Evolutionary conservation across 2,329 filamentous ascomycete genomes (phyloP), one percentile per base, ranked within the genome.

Genomic region (Pseudocercospora macadamiae): DNA sequence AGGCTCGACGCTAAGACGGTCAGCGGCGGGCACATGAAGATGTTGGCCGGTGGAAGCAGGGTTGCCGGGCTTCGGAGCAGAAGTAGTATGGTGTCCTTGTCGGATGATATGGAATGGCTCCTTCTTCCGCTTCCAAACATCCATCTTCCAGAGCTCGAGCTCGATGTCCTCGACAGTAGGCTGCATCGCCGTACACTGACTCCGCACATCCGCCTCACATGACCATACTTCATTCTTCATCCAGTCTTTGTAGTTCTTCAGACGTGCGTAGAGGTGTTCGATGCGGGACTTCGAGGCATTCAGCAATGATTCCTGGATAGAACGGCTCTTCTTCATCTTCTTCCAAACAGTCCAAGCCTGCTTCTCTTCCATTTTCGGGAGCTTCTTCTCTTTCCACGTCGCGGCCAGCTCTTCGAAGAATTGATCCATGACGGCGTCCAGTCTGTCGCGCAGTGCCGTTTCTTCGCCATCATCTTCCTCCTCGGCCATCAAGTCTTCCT

Each of bases 311-410:
- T 74, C 72, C 28, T 76, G 70, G 73, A 66, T 62, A 72, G 30
- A 63, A 1, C 75, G 74, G 39, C 73, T 70, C 8, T 75, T 77
- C 51, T 79, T 83, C 26, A 84, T 84, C 36, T 79, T 73, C 21
- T 72, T 70, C 91, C 90, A 96, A 2, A 89, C 64, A 3, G 70
- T 73, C 68, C 84, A 82, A 0, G 88, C 89, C 57, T 81, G 85
- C 3, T 80, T 86, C 4, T 71, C 71, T 56, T 85, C 75, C 12
- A 84, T 76, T 53, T 78, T 83, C 0, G 85, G 82, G 5, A 84
- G 77, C 63, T 86, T 86, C 1, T 75, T 77, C n/a, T 77, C 71
- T n/a, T 74, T 73, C 89, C 89, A 93, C 3, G 74, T 71, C 3
- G 75, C 68, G 49, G 80, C 78, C 58, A 85, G 79, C 1, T 77